Conservation (phyloP, 2,329 filamentous ascomycete species). For the Talaromyces funiculosus region DNA sequence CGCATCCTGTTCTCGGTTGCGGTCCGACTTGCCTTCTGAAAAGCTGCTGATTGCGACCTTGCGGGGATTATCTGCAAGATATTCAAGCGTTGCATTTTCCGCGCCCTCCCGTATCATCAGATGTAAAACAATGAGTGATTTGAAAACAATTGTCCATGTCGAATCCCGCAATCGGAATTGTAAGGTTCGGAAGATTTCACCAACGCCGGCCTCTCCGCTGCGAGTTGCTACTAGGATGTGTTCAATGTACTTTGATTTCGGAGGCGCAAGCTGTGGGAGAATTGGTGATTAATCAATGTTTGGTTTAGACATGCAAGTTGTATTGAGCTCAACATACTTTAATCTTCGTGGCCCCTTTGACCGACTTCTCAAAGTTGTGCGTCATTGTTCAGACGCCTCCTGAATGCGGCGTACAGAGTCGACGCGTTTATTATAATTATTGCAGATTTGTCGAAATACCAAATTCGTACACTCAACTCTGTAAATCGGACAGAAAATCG, state of each 20-base stretch:
- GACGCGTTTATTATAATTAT: neutral
- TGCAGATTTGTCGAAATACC: neutral
- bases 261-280: constrained; percentile 69
- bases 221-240: constrained; percentile 94
- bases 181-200: constrained; percentile 88
- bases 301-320: constrained; percentile 16
- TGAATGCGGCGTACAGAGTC: constrained; percentile 1
- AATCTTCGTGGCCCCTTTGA: constrained; percentile 97
- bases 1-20: neutral
- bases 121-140: constrained; percentile 90
- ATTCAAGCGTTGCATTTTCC: constrained; percentile 78
- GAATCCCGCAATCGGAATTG: constrained; percentile 86
- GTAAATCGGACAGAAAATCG: neutral
- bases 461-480: neutral
- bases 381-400: constrained; percentile 25
- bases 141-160: constrained; percentile 99
- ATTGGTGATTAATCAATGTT: constrained; percentile 16
- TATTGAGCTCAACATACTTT: constrained; percentile 57
- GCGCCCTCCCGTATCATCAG: constrained; percentile 96
- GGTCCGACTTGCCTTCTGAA: constrained; percentile 68
- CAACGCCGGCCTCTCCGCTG: constrained; percentile 88
- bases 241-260: constrained; percentile 99
- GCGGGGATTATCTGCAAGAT: constrained; percentile 74
- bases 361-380: constrained; percentile 90
- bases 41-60: constrained; percentile 84